Conservation (phyloP, 169 alveolate species). For the Theileria equi region DNA sequence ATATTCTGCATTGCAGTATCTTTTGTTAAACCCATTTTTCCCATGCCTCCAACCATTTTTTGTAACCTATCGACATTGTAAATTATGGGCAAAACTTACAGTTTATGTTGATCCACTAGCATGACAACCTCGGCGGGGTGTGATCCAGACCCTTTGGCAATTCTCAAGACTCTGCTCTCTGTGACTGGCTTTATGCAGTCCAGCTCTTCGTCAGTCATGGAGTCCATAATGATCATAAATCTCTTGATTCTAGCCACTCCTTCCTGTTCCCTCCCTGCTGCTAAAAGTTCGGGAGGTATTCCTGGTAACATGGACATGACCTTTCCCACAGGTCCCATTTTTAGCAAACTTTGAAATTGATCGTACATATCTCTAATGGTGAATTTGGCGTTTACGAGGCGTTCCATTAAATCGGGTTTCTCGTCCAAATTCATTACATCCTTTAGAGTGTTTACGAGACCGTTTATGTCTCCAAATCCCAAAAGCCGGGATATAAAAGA, state of each 20-base stretch:
- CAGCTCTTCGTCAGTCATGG: slow-evolving; percentile 94
- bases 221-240: slow-evolving; percentile 94
- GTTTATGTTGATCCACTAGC: slow-evolving; percentile 92
- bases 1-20: slow-evolving; percentile 84
- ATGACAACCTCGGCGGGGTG: slow-evolving; percentile 86
- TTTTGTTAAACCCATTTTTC: slow-evolving; percentile 91
- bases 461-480: slow-evolving; percentile 97
- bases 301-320: slow-evolving; percentile 95
- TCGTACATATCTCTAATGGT: slow-evolving; percentile 95
- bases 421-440: slow-evolving; percentile 93
- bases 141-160: slow-evolving; percentile 95
- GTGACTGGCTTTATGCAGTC: slow-evolving; percentile 89
- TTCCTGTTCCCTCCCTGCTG: slow-evolving; percentile 94
- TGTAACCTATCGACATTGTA: slow-evolving; percentile 71
- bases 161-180: slow-evolving; percentile 87
- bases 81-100: slow-evolving; percentile 31
- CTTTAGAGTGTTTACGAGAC: slow-evolving; percentile 92
- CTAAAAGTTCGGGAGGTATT: slow-evolving; percentile 84
- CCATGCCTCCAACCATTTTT: slow-evolving; percentile 96
- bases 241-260: slow-evolving; percentile 93
- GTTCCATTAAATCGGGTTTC: slow-evolving; percentile 91
- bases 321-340: slow-evolving; percentile 93
- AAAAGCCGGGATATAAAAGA: slow-evolving; percentile 93
- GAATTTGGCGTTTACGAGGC: slow-evolving; percentile 92
- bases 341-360: slow-evolving; percentile 91